phyloP scores from a whole-genome alignment of 2,329 filamentous ascomycete genomes.

The Penicillium verrucosum region DNA sequence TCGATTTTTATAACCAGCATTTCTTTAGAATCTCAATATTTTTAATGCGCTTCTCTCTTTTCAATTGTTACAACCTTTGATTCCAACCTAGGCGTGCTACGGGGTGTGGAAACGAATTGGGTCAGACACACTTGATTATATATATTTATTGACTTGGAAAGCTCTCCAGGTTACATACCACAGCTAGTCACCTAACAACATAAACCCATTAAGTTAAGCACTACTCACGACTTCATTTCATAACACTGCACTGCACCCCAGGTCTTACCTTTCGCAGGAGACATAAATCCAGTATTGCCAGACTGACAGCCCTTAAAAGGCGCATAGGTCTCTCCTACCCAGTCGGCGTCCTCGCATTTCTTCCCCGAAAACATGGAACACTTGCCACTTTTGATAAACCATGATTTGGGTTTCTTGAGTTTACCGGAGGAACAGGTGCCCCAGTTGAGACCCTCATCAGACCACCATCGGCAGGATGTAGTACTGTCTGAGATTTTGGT shows the following conservation, averaged over 20 bases:
- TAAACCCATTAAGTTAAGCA: too few relatives aligned
- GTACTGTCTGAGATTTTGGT: neutral
- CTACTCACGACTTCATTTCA: neutral
- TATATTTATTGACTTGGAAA: neutral
- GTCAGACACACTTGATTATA: neutral
- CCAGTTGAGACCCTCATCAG: neutral
- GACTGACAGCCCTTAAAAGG: neutral
- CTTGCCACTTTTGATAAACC: neutral
- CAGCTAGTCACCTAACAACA: too few relatives aligned
- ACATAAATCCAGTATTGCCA: neutral
- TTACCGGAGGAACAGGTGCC: neutral
- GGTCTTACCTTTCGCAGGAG: neutral
- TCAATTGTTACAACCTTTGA: neutral
- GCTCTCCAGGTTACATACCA: too few relatives aligned
- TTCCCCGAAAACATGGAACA: neutral
- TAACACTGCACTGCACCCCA: neutral
- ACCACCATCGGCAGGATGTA: constrained; percentile 7
- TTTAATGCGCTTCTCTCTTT: too few relatives aligned
- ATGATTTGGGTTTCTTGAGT: neutral
- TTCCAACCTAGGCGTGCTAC: neutral
- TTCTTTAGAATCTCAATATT: neutral
- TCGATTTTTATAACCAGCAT: neutral
- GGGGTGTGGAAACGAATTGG: neutral
- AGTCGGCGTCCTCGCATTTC: neutral
- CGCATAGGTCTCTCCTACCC: neutral